Evolutionary conservation across 306 rosid species (phyloP), one percentile per base, ranked within the genome.

Genomic region (Potentilla sterilis): DNA sequence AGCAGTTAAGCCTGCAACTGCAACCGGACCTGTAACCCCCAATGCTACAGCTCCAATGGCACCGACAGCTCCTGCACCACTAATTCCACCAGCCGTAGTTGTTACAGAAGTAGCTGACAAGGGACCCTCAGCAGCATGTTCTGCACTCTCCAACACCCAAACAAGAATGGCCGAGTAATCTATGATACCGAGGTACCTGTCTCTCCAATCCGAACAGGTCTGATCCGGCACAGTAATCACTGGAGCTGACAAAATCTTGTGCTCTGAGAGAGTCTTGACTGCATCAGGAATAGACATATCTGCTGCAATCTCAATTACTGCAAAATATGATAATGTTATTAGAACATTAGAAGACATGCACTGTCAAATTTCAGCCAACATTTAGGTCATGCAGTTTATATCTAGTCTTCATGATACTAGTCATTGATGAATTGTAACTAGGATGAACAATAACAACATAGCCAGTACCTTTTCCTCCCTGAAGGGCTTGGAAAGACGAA

Each of bases 141-240:
- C 92, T 75, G 98, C 98, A 84, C 83, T 74, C 81, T 94, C 96
- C 93, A 94, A 61, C 79, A 91, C 97, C 98, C 98, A 94, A 73
- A 86, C 83, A 83, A 92, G 73, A 42, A 92, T 79, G 14, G 96
- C 92, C 2, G 96, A 86, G 80, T 94, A 92, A 73, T 94, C 97
- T 64, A 92, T 85, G 85, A 86, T 81, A 52, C 98, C 98, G 18
- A 94, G 85, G 83, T 94, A 90, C 81, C 87, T 85, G 37, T 71
- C 90, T 79, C 89, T 91, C 97, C 97, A 94, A 73, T 87, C 82
- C 52, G 87, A 78, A 79, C 72, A 75, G 15, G 64, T 66, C 74
- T 40, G 10, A 62, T 62, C 86, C 74, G 93, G 84, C 28, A 81
- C 55, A 24, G 92, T 86, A 65, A 68, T 86, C 47, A 92, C 97